phyloP scores from a whole-genome alignment of 768 basidiomycete species.

The Kwoniella dendrophila region DNA sequence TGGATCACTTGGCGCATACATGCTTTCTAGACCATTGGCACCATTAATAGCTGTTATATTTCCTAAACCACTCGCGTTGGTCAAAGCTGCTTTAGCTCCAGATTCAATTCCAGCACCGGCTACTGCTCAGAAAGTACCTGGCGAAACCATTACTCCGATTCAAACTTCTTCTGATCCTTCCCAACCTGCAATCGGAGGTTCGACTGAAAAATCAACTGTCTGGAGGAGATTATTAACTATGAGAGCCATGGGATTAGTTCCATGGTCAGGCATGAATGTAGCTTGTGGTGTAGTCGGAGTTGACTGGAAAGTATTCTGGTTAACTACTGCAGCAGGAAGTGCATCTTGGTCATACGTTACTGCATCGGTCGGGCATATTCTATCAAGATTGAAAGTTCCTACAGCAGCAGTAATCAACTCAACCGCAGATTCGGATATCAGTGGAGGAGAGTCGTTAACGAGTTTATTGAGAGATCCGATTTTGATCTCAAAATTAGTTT shows the following conservation, averaged over 20 bases:
- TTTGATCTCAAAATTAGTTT: slow-evolving; percentile 78
- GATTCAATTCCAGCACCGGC: slow-evolving; percentile 54
- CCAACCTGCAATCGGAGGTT: slow-evolving; percentile 23
- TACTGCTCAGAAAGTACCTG: background rate
- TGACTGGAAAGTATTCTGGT: slow-evolving; percentile 53
- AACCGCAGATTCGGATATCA: background rate
- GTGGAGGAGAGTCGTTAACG: slow-evolving; percentile 68
- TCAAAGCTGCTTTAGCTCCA: slow-evolving; percentile 71
- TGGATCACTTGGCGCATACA: slow-evolving; percentile 79
- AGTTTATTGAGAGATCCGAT: slow-evolving; percentile 80
- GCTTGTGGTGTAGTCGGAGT: slow-evolving; percentile 92
- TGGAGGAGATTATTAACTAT: slow-evolving; percentile 89
- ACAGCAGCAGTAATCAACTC: slow-evolving; percentile 3
- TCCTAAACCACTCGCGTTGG: slow-evolving; percentile 81
- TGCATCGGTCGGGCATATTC: slow-evolving; percentile 47
- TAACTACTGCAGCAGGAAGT: slow-evolving; percentile 56
- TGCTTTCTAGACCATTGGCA: slow-evolving; percentile 78
- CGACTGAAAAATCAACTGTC: slow-evolving; percentile 43
- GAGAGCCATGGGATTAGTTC: slow-evolving; percentile 87
- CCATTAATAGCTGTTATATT: slow-evolving; percentile 79
- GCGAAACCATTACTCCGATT: slow-evolving; percentile 35
- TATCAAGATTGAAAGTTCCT: slow-evolving; percentile 43
- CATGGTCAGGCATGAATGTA: slow-evolving; percentile 96
- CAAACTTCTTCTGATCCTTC: slow-evolving; percentile 30
- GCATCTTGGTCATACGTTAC: slow-evolving; percentile 56